Base-by-base conservation (phyloP, 176 grass and related monocot species). In the Puccinellia tenuiflora region DNA sequence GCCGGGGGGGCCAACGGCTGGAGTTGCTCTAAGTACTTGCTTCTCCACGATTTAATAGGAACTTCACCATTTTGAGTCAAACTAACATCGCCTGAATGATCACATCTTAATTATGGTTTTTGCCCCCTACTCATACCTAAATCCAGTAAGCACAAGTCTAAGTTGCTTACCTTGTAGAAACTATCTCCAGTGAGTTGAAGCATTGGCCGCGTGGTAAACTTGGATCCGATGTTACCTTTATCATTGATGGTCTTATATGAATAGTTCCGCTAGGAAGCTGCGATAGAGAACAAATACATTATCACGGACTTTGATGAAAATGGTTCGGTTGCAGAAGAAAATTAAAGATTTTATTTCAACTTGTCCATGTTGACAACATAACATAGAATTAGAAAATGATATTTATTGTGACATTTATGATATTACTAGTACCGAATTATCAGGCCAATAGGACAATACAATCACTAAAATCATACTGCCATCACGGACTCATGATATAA, bases 101-200 rank as follows among this genome's bases (percentile, higher is more conserved):
- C 6, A 7, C 63, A 66, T 66, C 3, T n/a, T 7, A 24, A 59
- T 26, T 13, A 28, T 25, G 56, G 56, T n/a, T n/a, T n/a, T n/a
- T n/a, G n/a, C n/a, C 56, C 22, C 57, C 11, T 24, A 10, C 34
- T 77, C 3, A 22, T 65, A 68, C 7, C 33, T 54, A 43, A 54
- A 54, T 21, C 5, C 17, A 64, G 35, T 22, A 68, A 57, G 7
- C 34, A 54, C 43, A 61, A 16, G 2, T 51, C 43, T n/a, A 70
- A 0, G 56, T 72, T 77, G 10, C 47, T 37, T 90, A 94, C 92
- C 92, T 88, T 64, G 87, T 85, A 21, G 76, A 39, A 68, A 94
- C 71, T 78, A 94, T 42, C 72, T 94, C 92, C 21, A 94, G 47
- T 26, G 92, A 94, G 85, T 94, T 87, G 64, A 85, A 84, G 73